A percentile compares a stretch with the other conserved stretches of the same genome.
These are phyloP conservation scores for Hortiboletus campestris DNA, from an alignment of 768 basidiomycete genomes.

Conservation along the genomic window DNA sequence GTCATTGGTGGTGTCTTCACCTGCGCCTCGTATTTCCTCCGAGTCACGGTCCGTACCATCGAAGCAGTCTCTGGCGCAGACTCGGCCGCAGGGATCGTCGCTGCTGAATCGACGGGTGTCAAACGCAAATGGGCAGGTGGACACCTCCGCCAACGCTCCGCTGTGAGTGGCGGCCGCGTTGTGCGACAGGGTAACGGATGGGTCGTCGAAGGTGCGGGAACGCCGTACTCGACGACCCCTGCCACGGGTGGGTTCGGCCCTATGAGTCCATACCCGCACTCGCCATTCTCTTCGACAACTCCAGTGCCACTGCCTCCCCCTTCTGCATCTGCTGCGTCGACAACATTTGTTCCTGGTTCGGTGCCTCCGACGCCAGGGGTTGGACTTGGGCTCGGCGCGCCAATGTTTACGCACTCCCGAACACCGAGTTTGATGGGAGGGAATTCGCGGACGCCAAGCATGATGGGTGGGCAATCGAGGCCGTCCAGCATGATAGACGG, in stretches of 20 bases:
- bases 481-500: background rate
- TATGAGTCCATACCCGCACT: slow-evolving; percentile 28
- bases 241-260: slow-evolving; percentile 27
- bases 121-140: slow-evolving; percentile 69
- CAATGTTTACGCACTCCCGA: slow-evolving; percentile 17
- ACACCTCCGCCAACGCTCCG: slow-evolving; percentile 57
- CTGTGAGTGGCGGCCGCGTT: slow-evolving; percentile 36
- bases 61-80: slow-evolving; percentile 58
- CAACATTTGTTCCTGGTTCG: slow-evolving; percentile 30
- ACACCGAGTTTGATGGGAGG: slow-evolving; percentile 18
- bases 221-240: slow-evolving; percentile 40
- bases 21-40: slow-evolving; percentile 75
- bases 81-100: slow-evolving; percentile 55
- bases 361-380: slow-evolving; percentile 27
- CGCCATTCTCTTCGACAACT: slow-evolving; percentile 30
- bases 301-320: background rate
- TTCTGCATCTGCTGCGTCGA: slow-evolving; percentile 26
- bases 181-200: slow-evolving; percentile 59
- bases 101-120: slow-evolving; percentile 62
- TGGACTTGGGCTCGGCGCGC: slow-evolving; percentile 30
- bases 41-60: slow-evolving; percentile 59
- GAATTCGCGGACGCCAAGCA: slow-evolving; percentile 21
- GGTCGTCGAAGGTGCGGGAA: slow-evolving; percentile 49
- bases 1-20: slow-evolving; percentile 92
- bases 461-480: slow-evolving; percentile 15